phyloP scores from a whole-genome alignment of 1,139 yeast species.

The Groenewaldozyma auringiensis region DNA sequence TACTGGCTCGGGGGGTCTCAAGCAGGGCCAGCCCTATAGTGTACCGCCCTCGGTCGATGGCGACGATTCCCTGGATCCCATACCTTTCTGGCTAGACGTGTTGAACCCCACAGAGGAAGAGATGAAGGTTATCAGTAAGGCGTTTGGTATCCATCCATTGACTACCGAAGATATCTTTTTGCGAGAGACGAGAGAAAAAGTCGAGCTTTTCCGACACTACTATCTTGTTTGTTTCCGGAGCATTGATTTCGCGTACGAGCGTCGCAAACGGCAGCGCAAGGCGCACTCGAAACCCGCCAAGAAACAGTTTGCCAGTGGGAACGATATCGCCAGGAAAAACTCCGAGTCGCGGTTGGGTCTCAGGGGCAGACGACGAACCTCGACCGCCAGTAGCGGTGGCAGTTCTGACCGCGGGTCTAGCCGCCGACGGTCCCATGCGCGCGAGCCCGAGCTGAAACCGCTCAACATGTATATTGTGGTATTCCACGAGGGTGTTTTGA shows the following conservation, averaged over 20 bases:
- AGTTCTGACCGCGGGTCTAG: constrained; percentile 6
- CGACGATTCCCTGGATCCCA: constrained; percentile 15
- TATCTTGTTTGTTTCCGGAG: constrained; percentile 91
- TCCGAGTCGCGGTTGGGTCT: neutral
- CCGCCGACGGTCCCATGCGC: constrained; percentile 3
- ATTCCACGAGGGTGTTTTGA: constrained; percentile 80
- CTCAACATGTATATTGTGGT: constrained; percentile 89
- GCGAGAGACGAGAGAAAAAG: constrained; percentile 93
- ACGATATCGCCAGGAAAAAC: too few relatives aligned
- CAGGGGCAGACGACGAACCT: neutral
- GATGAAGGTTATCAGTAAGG: constrained; percentile 84
- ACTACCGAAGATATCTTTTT: constrained; percentile 93
- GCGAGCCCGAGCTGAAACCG: constrained; percentile 59
- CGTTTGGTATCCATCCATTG: constrained; percentile 91
- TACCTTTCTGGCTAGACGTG: constrained; percentile 88
- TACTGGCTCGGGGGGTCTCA: neutral
- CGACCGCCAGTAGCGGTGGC: too few relatives aligned
- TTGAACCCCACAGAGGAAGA: constrained; percentile 92
- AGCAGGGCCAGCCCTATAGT: neutral
- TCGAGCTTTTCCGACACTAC: constrained; percentile 81
- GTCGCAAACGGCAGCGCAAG: neutral
- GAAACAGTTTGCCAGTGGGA: too few relatives aligned
- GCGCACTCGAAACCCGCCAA: neutral
- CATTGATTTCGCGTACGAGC: constrained; percentile 51
- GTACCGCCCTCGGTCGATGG: neutral